Base-by-base conservation (phyloP, 2,329 filamentous ascomycete species). In the Teratosphaeria viscida region DNA sequence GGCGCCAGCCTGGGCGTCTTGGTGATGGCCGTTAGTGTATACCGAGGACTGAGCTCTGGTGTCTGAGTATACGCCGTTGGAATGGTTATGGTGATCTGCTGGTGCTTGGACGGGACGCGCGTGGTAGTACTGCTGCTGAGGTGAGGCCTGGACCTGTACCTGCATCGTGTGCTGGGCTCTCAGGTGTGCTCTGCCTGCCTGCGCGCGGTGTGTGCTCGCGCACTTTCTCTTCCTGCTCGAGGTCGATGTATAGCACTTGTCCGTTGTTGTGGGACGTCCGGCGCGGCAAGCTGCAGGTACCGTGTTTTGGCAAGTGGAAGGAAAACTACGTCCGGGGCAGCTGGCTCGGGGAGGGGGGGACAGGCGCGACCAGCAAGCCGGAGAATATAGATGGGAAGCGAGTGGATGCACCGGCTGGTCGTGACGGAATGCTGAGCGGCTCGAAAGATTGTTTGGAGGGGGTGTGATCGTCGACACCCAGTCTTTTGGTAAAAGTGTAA, bases 21-120 rank as follows among this genome's bases (percentile, higher is more conserved):
- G 37, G 23, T 64, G 60, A 49, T n/a, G 8, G 39, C 63, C 62
- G 61, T 65, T 66, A 53, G 61, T 61, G 54, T 64, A 60, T 26
- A 60, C 63, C 56, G 57, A 35, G 55, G 54, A 32, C 52, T 58
- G 57, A n/a, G 52, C 19, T 34, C 34, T 49, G 52, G 27, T 34
- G 23, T 16, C 47, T 58, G 57, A n/a, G 34, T 59, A 35, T 55
- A 35, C 27, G n/a, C 55, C 55, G 56, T 54, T 62, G 56, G 58
- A 26, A 58, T 56, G 54, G 57, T 35, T 57, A 39, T 57, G 47
- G 27, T 52, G 43, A 52, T 55, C 55, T 58, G 49, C 19, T 27
- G 53, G 55, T 19, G 52, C 11, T 19, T 55, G 57, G 29, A 49
- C 12, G 39, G 57, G 57, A 29, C 49, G 57, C 23, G 52, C 57